Evolutionary conservation across 2,329 filamentous ascomycete genomes (phyloP), one percentile per base, ranked within the genome.

Genomic region (Aspergillus sp.): DNA sequence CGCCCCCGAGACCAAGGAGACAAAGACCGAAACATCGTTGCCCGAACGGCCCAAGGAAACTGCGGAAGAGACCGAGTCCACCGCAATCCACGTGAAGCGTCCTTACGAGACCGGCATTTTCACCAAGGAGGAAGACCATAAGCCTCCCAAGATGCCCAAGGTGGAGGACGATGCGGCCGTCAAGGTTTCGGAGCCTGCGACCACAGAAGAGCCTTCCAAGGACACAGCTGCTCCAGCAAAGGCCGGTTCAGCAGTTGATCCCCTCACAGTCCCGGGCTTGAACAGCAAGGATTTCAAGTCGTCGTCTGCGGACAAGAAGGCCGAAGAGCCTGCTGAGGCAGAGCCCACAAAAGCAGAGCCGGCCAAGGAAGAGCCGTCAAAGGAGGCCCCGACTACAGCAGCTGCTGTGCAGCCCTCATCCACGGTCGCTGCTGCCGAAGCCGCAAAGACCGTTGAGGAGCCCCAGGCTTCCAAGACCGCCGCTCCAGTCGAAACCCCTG

Each of bases 141-240:
- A 64, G 49, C 64, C 62, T 29, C 51, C 53, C 47, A 67, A 67
- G 54, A 65, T 66, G 19, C 44, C 57, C 49, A 65, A 64, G 48
- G 60, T 62, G 1, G 61, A 65, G 19, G 61, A 59, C 46, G 57
- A 58, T 36, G 29, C 52, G 40, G 39, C 7, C 5, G 46, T 37
- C 30, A 39, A 45, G 33, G 26, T 40, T 8, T 39, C 41, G 11
- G 39, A 43, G 8, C 40, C 40, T 30, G 32, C 40, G 19, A 35
- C 37, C 9, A 26, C 33, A 29, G 29, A 8, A 27, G 32, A 12
- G n/a, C 7, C 36, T 28, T 33, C 34, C 34, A 50, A 46, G 40
- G 45, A 43, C 35, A 28, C 8, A 26, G 36, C 45, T 9, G 19
- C 27, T 9, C 30, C 39, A 8, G 45, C 33, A 10, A 39, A 36